These are phyloP conservation scores for Hypoxylon perforatum DNA, from an alignment of 495 filamentous ascomycete genomes.

Conservation along the genomic window DNA sequence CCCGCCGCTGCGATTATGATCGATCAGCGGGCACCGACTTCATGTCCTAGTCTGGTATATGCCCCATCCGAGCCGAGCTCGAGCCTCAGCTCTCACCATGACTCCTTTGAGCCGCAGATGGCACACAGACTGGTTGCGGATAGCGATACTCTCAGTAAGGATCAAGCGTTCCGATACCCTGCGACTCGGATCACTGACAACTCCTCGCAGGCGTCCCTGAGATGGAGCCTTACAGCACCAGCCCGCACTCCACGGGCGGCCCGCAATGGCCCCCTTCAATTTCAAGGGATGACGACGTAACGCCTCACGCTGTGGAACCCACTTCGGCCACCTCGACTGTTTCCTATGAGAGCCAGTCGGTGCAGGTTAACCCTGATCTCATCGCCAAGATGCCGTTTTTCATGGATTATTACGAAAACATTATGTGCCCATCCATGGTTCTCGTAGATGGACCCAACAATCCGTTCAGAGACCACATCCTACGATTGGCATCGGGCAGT, in stretches of 20 bases:
- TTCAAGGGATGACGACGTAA: conserved; percentile 54
- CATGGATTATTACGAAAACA: conserved; percentile 84
- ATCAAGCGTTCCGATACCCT: conserved; percentile 42
- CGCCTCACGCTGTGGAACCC: conserved; percentile 47
- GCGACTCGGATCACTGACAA: conserved; percentile 48
- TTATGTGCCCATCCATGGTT: conserved; percentile 90
- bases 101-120: conserved; percentile 57
- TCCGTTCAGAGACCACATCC: conserved; percentile 85
- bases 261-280: conserved; percentile 55
- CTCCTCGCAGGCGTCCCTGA: conserved; percentile 55
- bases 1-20: conserved; percentile 64
- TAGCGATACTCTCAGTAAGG: conserved; percentile 59
- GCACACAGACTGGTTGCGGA: conserved; percentile 58
- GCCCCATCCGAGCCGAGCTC: conserved; percentile 59
- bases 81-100: conserved; percentile 58
- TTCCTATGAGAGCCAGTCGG: conserved; percentile 47
- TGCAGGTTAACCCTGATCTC: conserved; percentile 62
- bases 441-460: conserved; percentile 87
- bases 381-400: conserved; percentile 69
- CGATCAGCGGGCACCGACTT: conserved; percentile 60
- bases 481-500: conserved; percentile 80
- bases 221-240: conserved; percentile 59
- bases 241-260: conserved; percentile 52
- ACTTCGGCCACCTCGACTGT: conserved; percentile 37
- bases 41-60: conserved; percentile 63